Conservation (phyloP, 495 filamentous ascomycete species). For the Hypoxylon crocopeplum region DNA sequence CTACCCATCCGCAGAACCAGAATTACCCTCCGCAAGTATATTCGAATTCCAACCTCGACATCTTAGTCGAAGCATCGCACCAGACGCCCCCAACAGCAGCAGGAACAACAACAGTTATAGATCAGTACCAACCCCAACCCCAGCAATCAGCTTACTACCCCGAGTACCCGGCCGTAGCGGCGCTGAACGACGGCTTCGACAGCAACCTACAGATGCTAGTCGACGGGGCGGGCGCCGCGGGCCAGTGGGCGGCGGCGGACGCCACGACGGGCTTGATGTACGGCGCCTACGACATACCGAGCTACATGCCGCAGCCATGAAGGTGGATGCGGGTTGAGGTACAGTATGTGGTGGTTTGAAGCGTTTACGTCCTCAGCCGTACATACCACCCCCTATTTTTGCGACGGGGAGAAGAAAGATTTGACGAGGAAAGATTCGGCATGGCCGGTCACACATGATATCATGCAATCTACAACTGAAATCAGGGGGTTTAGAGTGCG, state of each 20-base stretch:
- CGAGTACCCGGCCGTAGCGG: not conserved
- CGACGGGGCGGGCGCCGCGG: conserved; percentile 26
- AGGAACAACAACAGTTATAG: no score
- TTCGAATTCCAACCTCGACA: conserved; percentile 19
- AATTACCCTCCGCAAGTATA: conserved; percentile 25
- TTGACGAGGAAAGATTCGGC: no score
- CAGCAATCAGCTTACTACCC: conserved; percentile 7
- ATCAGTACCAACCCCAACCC: conserved; percentile 23
- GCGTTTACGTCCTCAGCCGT: no score
- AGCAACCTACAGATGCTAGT: conserved; percentile 43
- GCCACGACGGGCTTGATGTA: conserved; percentile 27
- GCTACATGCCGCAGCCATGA: conserved; percentile 18
- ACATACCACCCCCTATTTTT: no score
- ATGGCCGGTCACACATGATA: no score
- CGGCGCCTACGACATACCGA: conserved; percentile 32
- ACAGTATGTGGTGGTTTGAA: no score
- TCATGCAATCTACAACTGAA: no score
- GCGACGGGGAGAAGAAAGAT: no score
- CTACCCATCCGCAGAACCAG: conserved; percentile 6
- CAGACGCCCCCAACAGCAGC: no score
- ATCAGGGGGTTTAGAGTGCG: no score
- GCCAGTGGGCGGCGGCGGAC: conserved; percentile 32
- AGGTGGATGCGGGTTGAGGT: no score
- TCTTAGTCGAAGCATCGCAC: conserved; percentile 29
- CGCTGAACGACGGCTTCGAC: conserved; percentile 44